phyloP scores from a whole-genome alignment of 2,329 filamentous ascomycete species.

The Taxawa tesnikishii region DNA sequence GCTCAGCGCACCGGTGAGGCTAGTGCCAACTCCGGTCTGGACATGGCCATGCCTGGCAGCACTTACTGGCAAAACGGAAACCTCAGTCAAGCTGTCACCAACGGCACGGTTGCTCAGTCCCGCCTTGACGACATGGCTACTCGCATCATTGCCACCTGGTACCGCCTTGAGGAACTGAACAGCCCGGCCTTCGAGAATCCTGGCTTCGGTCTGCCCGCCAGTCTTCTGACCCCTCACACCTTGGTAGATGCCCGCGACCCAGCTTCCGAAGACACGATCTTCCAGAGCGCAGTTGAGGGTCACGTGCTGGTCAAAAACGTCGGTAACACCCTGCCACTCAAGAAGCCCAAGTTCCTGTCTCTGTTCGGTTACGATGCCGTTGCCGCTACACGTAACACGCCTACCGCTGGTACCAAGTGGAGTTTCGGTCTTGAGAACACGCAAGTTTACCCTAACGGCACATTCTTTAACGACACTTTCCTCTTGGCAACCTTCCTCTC shows the following conservation, averaged over 20 bases:
- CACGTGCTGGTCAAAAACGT: conserved; percentile 54
- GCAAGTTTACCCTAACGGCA: too few species aligned
- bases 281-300: conserved; percentile 49
- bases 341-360: conserved; percentile 37
- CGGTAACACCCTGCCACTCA: conserved; percentile 42
- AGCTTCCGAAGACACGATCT: conserved; percentile 33
- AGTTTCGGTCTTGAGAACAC: conserved; percentile 3
- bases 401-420: conserved; percentile 1
- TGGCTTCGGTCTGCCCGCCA: conserved; percentile 39
- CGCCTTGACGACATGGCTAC: conserved; percentile 52
- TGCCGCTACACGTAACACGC: conserved; percentile 9
- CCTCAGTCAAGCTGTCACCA: conserved; percentile 45
- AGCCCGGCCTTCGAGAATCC: conserved; percentile 17
- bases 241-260: conserved; percentile 44
- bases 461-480: not conserved
- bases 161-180: conserved; percentile 37
- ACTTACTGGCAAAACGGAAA: conserved; percentile 21
- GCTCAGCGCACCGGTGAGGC: conserved; percentile 48
- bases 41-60: conserved; percentile 54
- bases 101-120: conserved; percentile 44
- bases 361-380: conserved; percentile 49
- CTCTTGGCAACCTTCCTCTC: conserved; percentile 13
- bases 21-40: conserved; percentile 50
- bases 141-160: conserved; percentile 41
- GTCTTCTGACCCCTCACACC: conserved; percentile 37